These are phyloP conservation scores for Ministeria vibrans DNA, from an alignment of 78 protist species.

Conservation along the genomic window DNA sequence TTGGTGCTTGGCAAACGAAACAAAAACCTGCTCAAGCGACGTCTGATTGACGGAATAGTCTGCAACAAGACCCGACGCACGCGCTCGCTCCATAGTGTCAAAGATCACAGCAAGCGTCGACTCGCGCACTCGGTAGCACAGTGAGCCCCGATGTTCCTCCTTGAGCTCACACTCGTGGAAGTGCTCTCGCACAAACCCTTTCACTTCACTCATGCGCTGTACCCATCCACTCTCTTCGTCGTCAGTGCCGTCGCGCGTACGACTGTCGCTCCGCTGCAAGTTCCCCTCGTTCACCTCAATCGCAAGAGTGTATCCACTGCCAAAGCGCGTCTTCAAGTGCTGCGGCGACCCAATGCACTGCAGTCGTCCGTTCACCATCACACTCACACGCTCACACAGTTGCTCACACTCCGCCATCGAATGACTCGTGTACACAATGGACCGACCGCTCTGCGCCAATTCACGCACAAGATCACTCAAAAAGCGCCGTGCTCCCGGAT, in stretches of 20 bases:
- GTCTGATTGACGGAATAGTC: slow-evolving; percentile 7
- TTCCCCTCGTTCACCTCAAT: neutral
- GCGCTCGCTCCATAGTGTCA: neutral
- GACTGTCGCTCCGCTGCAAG: no score
- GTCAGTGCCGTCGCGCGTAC: no score
- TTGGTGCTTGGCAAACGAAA: neutral
- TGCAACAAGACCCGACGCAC: neutral
- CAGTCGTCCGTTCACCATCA: slow-evolving; percentile 33
- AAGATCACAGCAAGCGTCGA: neutral
- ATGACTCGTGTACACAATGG: slow-evolving; percentile 68
- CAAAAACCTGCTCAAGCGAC: slow-evolving; percentile 19
- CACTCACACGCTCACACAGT: slow-evolving; percentile 36
- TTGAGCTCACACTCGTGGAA: no score
- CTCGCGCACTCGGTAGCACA: no score
- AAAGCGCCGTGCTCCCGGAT: slow-evolving; percentile 39
- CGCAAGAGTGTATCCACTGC: neutral
- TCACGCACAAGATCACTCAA: slow-evolving; percentile 46
- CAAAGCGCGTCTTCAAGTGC: slow-evolving; percentile 17
- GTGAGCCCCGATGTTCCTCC: no score
- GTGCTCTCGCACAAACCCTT: no score
- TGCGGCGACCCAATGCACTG: slow-evolving; percentile 32
- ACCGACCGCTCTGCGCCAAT: slow-evolving; percentile 17
- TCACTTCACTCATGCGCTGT: no score
- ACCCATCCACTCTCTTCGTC: no score
- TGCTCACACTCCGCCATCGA: slow-evolving; percentile 68